Conservation (phyloP, 805 yeast genomes). For the Myxozyma monticola region DNA sequence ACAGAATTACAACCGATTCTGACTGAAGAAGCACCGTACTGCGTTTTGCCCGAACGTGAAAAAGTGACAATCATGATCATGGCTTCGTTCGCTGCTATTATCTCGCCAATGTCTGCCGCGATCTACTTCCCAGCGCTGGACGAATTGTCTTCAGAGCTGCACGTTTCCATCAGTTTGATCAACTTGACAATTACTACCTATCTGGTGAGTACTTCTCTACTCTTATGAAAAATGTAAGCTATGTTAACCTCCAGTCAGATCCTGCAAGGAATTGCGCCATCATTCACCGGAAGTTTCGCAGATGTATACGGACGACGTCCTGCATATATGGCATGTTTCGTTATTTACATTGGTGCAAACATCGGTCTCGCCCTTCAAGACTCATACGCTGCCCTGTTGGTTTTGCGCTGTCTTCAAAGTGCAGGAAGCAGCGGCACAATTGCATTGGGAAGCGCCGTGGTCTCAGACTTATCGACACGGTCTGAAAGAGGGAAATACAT, state of each 20-base stretch:
- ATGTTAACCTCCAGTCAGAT: background rate
- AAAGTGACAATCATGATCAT: slow-evolving; percentile 41
- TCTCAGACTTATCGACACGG: slow-evolving; percentile 70
- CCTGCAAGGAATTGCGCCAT: slow-evolving; percentile 18
- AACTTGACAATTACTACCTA: slow-evolving; percentile 76
- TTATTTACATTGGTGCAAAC: slow-evolving; percentile 60
- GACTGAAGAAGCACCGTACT: too few species aligned
- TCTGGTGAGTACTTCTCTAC: slow-evolving; percentile 41
- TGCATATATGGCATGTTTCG: slow-evolving; percentile 53
- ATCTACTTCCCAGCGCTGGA: slow-evolving; percentile 81
- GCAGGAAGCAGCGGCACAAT: slow-evolving; percentile 74
- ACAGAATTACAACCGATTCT: too few species aligned
- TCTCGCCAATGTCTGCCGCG: slow-evolving; percentile 72
- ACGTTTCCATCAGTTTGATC: slow-evolving; percentile 54
- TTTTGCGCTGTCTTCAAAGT: slow-evolving; percentile 71
- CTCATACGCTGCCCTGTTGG: slow-evolving; percentile 59
- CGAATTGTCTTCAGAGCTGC: slow-evolving; percentile 54
- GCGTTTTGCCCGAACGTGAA: slow-evolving; percentile 10
- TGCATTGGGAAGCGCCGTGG: slow-evolving; percentile 65
- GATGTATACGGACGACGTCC: slow-evolving; percentile 77
- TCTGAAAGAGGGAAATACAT: slow-evolving; percentile 69
- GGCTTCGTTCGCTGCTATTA: slow-evolving; percentile 53
- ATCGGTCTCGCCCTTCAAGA: slow-evolving; percentile 63
- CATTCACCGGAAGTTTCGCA: slow-evolving; percentile 58
- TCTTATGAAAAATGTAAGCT: background rate